These are phyloP conservation scores for Linum lewisii DNA, from an alignment of 345 rosid species.

Conservation along the genomic window DNA sequence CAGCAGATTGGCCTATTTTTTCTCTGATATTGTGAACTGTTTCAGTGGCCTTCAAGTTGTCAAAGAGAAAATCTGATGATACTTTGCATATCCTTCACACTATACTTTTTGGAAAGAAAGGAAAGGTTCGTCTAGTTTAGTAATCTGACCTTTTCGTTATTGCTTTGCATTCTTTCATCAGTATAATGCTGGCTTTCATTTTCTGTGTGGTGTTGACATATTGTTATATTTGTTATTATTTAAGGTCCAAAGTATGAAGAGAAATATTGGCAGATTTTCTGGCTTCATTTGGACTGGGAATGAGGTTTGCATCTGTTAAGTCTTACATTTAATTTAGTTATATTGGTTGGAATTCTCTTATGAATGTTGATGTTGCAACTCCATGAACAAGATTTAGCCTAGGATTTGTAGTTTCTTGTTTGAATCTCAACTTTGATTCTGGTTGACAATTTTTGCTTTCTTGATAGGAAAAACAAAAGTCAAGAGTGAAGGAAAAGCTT, in stretches of 20 bases:
- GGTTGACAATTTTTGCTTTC: background rate
- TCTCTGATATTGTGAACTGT: constrained; percentile 22
- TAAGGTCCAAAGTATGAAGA: constrained; percentile 72
- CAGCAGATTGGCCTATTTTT: constrained; percentile 8
- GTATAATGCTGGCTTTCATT: background rate
- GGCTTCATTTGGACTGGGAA: constrained; percentile 81
- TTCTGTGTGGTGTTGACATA: background rate
- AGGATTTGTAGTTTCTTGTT: background rate
- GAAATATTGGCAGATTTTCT: constrained; percentile 81
- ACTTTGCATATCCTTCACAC: constrained; percentile 65
- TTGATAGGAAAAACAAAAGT: constrained; percentile 69
- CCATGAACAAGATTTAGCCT: constrained; percentile 1
- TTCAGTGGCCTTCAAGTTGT: constrained; percentile 95
- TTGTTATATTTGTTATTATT: background rate
- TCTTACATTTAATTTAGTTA: constrained; percentile 2
- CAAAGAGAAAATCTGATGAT: constrained; percentile 91
- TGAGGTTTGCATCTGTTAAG: constrained; percentile 40
- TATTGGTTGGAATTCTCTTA: background rate
- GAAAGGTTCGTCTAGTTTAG: constrained; percentile 43
- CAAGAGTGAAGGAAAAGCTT: constrained; percentile 67
- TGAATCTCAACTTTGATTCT: constrained; percentile 7
- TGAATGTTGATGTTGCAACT: constrained; percentile 3
- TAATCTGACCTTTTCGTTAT: background rate
- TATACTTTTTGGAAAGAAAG: constrained; percentile 92
- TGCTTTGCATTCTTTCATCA: constrained; percentile 2